A percentile compares a stretch with the other conserved stretches of the same genome.
These are phyloP conservation scores for Lagenidium giganteum DNA, from an alignment of 352 stramenopile species.

Conservation along the genomic window DNA sequence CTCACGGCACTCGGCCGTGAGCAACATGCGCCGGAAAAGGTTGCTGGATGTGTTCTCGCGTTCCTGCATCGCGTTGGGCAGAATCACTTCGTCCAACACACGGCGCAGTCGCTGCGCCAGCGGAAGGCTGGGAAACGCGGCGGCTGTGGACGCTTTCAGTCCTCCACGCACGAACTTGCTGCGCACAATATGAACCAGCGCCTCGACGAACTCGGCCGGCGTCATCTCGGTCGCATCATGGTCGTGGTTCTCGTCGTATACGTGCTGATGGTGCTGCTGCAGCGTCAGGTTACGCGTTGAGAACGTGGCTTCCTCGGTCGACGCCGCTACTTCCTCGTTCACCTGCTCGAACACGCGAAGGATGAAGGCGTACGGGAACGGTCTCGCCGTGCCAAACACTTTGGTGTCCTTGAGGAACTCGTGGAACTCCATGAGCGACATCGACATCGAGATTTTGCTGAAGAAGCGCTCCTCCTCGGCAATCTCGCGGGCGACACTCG, in stretches of 20 bases:
- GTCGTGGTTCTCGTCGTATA: conserved; percentile 1
- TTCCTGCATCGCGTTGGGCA: conserved; percentile 47
- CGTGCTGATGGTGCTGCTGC: neutral
- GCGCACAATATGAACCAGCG: conserved; percentile 41
- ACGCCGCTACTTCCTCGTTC: conserved; percentile 29
- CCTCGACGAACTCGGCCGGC: conserved; percentile 60
- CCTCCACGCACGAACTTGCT: conserved; percentile 37
- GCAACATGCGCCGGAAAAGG: conserved; percentile 43
- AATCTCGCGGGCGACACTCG: too few relatives aligned
- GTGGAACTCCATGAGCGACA: conserved; percentile 64
- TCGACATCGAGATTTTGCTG: conserved; percentile 53
- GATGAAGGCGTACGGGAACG: conserved; percentile 60
- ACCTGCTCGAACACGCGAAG: conserved; percentile 50
- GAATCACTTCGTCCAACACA: conserved; percentile 47
- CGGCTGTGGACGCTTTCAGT: conserved; percentile 11
- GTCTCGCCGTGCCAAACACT: conserved; percentile 38
- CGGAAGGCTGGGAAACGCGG: neutral
- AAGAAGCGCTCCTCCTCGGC: conserved; percentile 54
- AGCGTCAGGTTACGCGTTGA: conserved; percentile 7
- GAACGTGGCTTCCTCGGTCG: conserved; percentile 13
- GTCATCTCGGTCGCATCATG: conserved; percentile 44
- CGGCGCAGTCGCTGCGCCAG: conserved; percentile 37
- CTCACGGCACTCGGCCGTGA: conserved; percentile 40
- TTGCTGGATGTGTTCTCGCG: conserved; percentile 39
- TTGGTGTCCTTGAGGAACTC: conserved; percentile 63